These are phyloP conservation scores for Vitis rotundifolia DNA, from an alignment of 164 flowering plant genomes.

Conservation along the genomic window DNA sequence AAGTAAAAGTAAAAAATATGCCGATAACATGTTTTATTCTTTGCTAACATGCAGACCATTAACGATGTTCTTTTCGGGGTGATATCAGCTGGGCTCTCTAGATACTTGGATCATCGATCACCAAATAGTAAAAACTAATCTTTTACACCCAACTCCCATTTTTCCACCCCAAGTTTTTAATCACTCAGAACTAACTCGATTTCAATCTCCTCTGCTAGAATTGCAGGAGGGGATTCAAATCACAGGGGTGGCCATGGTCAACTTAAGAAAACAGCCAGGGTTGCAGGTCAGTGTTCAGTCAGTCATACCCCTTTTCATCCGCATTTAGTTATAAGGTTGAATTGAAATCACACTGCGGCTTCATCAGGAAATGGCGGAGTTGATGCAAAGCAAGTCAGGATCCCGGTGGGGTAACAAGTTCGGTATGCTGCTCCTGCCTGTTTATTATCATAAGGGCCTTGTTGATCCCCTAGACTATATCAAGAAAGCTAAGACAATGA, in stretches of 20 bases:
- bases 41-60: conserved; percentile 54
- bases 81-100: conserved; percentile 61
- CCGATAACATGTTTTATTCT: too few relatives aligned
- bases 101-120: conserved; percentile 51
- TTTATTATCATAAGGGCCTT: conserved; percentile 40
- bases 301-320: background rate
- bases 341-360: background rate
- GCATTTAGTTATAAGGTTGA: background rate
- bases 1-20: too few relatives aligned
- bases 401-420: conserved; percentile 73
- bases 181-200: background rate
- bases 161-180: background rate
- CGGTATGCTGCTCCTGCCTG: conserved; percentile 67
- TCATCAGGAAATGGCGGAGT: conserved; percentile 51
- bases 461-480: conserved; percentile 53
- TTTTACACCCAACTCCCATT: too few relatives aligned
- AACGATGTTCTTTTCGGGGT: conserved; percentile 86
- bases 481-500: conserved; percentile 55
- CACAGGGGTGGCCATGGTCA: conserved; percentile 78
- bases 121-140: conserved; percentile 33
- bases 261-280: conserved; percentile 60
- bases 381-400: conserved; percentile 40
- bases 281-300: conserved; percentile 43
- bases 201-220: conserved; percentile 20
- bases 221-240: conserved; percentile 41